Evolutionary conservation across 257 asterid genomes (phyloP).

Genomic region (Jaltomata sinuosa): DNA sequence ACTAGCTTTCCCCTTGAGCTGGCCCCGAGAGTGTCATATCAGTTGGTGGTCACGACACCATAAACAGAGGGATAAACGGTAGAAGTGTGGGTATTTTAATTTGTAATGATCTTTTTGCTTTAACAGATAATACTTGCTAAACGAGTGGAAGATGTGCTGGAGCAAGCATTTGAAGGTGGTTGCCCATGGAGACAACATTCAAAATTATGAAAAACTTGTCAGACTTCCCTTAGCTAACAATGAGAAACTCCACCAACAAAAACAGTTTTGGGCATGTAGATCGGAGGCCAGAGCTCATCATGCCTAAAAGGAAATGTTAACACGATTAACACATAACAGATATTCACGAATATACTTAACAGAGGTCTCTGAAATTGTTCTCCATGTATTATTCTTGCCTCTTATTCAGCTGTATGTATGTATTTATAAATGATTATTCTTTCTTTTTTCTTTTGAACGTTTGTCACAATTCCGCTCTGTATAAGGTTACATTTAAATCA

Average conservation of each 20-base stretch:
- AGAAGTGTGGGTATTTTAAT: background rate
- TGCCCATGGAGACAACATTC: conserved; percentile 82
- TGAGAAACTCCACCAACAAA: background rate
- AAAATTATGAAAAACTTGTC: conserved; percentile 41
- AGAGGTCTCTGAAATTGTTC: background rate
- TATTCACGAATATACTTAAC: background rate
- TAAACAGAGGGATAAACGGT: background rate
- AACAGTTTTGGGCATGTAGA: background rate
- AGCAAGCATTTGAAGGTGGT: conserved; percentile 96
- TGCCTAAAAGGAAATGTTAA: background rate
- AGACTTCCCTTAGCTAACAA: background rate
- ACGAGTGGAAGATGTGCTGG: conserved; percentile 96
- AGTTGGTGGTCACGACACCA: background rate
- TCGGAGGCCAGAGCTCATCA: background rate
- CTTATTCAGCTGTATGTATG: conserved; percentile 2
- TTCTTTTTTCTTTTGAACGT: background rate
- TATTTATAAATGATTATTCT: conserved; percentile 3
- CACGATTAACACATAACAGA: background rate
- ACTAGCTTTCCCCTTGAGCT: background rate
- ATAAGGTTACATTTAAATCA: background rate
- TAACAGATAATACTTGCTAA: conserved; percentile 70
- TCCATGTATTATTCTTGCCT: background rate
- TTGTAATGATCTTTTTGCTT: background rate
- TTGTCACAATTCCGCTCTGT: background rate
- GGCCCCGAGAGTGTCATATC: background rate